Evolutionary conservation across 257 asterid species (phyloP).

Genomic region (Przewalskia tangutica): DNA sequence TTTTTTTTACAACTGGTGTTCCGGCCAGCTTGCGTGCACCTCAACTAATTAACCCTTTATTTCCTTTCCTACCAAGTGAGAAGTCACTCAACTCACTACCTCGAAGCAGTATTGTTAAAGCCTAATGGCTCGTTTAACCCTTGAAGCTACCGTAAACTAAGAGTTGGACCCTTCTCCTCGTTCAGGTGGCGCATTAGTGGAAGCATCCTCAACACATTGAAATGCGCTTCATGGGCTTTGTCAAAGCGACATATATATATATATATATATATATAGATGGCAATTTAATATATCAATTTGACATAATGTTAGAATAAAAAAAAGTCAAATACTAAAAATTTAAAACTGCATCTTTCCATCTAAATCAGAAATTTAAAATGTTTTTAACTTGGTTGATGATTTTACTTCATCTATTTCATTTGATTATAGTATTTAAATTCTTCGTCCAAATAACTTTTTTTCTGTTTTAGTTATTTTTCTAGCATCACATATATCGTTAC

Average conservation of each 20-base stretch:
- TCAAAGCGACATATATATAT: neutral
- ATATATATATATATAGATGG: neutral
- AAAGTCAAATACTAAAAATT: neutral
- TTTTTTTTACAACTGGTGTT: too few species aligned
- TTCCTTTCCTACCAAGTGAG: neutral
- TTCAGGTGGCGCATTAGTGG: neutral
- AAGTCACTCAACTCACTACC: neutral
- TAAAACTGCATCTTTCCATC: neutral
- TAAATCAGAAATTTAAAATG: neutral
- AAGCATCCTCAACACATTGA: neutral
- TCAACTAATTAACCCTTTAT: neutral
- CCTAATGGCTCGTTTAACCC: neutral
- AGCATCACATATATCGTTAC: neutral
- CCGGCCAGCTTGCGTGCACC: too few species aligned
- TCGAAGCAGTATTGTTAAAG: neutral
- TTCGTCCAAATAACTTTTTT: neutral
- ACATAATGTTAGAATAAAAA: neutral
- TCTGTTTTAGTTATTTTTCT: neutral
- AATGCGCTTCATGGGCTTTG: neutral
- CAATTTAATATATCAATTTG: neutral
- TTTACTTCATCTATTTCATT: neutral
- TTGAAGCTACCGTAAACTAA: too few species aligned
- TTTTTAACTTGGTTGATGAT: neutral
- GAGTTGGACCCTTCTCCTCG: neutral
- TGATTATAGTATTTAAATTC: too few species aligned